A percentile compares a stretch with the other conserved stretches of the same genome.
Evolutionary conservation across 345 rosid species (phyloP).

Genomic region (Schrenkiella parvula): DNA sequence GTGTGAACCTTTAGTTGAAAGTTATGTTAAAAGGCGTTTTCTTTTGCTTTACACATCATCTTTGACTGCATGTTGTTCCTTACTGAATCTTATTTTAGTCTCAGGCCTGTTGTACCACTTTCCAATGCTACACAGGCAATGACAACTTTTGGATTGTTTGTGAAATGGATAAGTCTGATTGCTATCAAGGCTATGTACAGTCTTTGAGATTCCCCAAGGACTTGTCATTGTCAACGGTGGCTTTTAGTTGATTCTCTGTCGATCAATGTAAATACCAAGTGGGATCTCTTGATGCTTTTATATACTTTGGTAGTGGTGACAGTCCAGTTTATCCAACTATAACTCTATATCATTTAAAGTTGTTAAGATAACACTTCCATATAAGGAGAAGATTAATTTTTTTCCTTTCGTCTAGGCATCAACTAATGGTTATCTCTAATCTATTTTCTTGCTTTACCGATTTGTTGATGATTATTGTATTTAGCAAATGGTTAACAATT

Average conservation of each 20-base stretch:
- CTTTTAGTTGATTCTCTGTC: constrained; percentile 21
- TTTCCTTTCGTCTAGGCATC: neutral
- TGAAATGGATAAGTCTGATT: constrained; percentile 25
- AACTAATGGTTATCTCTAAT: neutral
- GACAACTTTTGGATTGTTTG: constrained; percentile 17
- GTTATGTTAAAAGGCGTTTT: neutral
- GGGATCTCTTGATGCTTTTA: constrained; percentile 7
- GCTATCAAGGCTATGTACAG: constrained; percentile 19
- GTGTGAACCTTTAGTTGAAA: constrained; percentile 6
- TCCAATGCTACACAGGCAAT: constrained; percentile 25
- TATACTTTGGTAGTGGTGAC: constrained; percentile 16
- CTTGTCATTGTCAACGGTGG: constrained; percentile 16
- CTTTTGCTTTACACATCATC: constrained; percentile 7
- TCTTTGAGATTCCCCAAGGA: constrained; percentile 21
- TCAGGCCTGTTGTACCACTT: constrained; percentile 29
- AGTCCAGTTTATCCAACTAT: neutral
- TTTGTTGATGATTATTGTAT: constrained; percentile 12
- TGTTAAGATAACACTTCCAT: neutral
- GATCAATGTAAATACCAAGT: constrained; percentile 20
- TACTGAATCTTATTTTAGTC: constrained; percentile 14
- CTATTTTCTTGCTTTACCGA: neutral
- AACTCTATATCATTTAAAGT: constrained; percentile 1
- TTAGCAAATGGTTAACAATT: neutral
- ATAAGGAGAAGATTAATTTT: neutral
- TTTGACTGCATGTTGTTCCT: constrained; percentile 8